Evolutionary conservation across 257 asterid species (phyloP).

Genomic region (Rauvolfia tetraphylla): DNA sequence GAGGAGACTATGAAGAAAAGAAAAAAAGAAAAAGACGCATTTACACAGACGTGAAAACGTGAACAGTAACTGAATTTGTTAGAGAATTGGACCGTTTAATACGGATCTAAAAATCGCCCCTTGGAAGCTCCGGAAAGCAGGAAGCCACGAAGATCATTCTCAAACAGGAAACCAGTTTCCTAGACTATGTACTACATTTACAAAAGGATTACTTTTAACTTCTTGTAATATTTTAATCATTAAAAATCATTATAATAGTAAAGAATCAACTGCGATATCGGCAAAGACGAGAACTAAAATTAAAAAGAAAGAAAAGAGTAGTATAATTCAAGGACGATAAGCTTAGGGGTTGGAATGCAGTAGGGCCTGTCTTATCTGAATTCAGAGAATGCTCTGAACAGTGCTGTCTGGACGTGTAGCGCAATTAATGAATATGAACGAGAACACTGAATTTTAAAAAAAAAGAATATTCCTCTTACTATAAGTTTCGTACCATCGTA

Average conservation of each 20-base stretch:
- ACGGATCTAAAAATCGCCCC: constrained; percentile 30
- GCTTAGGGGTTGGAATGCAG: not conserved
- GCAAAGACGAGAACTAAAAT: not conserved
- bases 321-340: not conserved
- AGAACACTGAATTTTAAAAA: too few relatives aligned
- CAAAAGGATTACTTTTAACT: not conserved
- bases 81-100: constrained; percentile 15
- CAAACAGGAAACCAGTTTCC: not conserved
- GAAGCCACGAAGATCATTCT: constrained; percentile 24
- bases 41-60: not conserved
- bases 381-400: not conserved
- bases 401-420: not conserved
- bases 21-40: not conserved
- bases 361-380: not conserved
- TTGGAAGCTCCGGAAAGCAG: constrained; percentile 41
- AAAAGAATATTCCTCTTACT: too few relatives aligned
- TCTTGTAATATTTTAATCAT: not conserved
- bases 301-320: not conserved
- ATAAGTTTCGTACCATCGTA: constrained; percentile 40
- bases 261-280: not conserved
- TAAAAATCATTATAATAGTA: too few relatives aligned
- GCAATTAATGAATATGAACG: not conserved
- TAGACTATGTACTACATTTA: not conserved
- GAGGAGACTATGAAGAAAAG: too few relatives aligned
- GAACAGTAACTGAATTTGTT: constrained; percentile 1